Evolutionary conservation across 768 basidiomycete genomes (phyloP), one percentile per base, ranked within the genome.

Genomic region (Coprinellus micaceus): DNA sequence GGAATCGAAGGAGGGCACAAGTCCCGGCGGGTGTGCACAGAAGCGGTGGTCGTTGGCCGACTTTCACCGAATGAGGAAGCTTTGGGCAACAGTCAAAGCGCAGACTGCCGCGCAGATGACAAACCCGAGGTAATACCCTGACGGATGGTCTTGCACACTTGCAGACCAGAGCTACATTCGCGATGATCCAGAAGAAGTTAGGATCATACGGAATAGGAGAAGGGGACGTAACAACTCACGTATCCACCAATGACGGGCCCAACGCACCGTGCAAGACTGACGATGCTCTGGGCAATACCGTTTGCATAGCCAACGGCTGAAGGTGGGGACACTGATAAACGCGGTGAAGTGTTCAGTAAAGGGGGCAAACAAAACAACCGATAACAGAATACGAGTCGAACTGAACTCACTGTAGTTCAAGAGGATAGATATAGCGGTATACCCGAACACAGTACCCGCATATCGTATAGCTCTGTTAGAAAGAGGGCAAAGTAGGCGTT

Each of bases 251-350:
- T 75, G 39, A 93, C 82, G 21, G 94, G 93, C 21, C 93, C 97
- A 36, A 92, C 65, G 73, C 94, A 97, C 39, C 97, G 83, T 3
- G 95, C 92, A 24, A 96, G 83, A 60, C 92, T 94, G 60, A 96
- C 95, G 29, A 93, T 89, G 65, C 92, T 94, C 71, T 99, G 97
- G 0, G 94, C 97, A 21, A 96, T 84, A 17, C 96, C 97, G 66
- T 98, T 99, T 10, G 96, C 92, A 57, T 92, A 84, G 6, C 94
- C 92, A 39, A 98, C 84, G 7, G 92, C 85, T 37, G 81, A 79
- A 1, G 94, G 93, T 2, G 96, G 94, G 0, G 94, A 92, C 89
- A 96, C 91, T 94, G 57, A 46, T 13, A 24, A 51, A 29, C 24
- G 30, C 9, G 30, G 21, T 33, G n/a, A 28, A 28, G 5, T 10